Percentiles rank a stretch among this genome's conserved stretches.
These are phyloP conservation scores for Fraxinus pennsylvanica DNA, from an alignment of 257 asterid genomes.

Conservation along the genomic window DNA sequence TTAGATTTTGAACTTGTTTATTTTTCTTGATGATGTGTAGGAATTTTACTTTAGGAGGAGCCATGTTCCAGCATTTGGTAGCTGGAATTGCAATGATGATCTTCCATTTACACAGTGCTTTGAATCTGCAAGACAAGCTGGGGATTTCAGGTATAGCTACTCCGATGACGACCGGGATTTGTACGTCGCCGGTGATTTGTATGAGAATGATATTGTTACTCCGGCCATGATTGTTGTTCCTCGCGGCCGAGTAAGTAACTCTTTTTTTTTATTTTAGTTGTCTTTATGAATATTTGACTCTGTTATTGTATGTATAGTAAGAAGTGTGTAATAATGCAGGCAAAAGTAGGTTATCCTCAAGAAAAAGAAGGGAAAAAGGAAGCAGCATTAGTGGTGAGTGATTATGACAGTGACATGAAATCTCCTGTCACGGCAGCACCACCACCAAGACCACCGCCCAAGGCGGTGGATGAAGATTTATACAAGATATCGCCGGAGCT, in stretches of 20 bases:
- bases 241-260: slow-evolving; percentile 48
- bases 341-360: slow-evolving; percentile 29
- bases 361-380: slow-evolving; percentile 40
- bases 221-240: slow-evolving; percentile 84
- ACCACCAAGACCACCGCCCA: slow-evolving; percentile 34
- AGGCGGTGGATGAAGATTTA: slow-evolving; percentile 80
- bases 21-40: too few relatives aligned
- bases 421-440: slow-evolving; percentile 37
- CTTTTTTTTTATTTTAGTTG: neutral
- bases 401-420: slow-evolving; percentile 42
- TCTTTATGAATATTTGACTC: neutral
- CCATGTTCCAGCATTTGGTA: slow-evolving; percentile 80
- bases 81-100: slow-evolving; percentile 71
- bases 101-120: slow-evolving; percentile 73
- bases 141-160: slow-evolving; percentile 51
- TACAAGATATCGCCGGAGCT: slow-evolving; percentile 78
- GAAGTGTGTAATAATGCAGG: slow-evolving; percentile 26
- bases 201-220: slow-evolving; percentile 59
- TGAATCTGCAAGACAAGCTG: slow-evolving; percentile 61
- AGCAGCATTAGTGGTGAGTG: slow-evolving; percentile 45
- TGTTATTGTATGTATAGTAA: neutral
- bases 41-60: slow-evolving; percentile 38
- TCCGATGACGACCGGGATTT: slow-evolving; percentile 63
- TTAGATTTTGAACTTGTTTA: too few relatives aligned
- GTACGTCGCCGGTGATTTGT: slow-evolving; percentile 79